Base-by-base conservation (phyloP, 352 stramenopile genomes). In the Elongisporangium anandrum region DNA sequence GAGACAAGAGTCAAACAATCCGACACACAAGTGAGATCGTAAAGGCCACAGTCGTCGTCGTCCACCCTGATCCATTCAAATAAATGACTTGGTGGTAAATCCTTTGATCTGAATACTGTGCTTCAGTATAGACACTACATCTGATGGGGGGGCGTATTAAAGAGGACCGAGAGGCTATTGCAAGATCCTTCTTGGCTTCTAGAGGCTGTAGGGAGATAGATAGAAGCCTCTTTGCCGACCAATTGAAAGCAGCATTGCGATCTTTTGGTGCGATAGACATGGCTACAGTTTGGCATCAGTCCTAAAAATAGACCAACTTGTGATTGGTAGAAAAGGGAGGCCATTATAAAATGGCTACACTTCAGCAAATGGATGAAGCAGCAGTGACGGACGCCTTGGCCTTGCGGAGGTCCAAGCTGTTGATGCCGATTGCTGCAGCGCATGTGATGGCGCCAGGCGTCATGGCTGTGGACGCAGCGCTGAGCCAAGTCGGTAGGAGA, bases 401-500 rank as follows among this genome's bases (percentile, higher is more conserved):
- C 20, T 8, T 24, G 20, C n/a, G 22, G 15, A 64, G 51, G 23
- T 23, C 26, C 2, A 52, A 39, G 6, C 39, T 50, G 17, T 38
- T 67, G 45, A 57, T 72, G 13, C 67, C 72, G 41, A 69, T 77
- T 41, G 39, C 78, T 4, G 67, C 64, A 6, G 47, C 54, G 3
- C 58, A 73, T 50, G 56, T 62, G 22, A 51, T 58, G 2, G 51
- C 64, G 13, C 20, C 52, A 1, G 72, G 72, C 2, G 52, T 53
- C 21, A 62, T 81, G 10, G 65, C 60, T 3, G 51, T 79, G 0
- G 56, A 70, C 24, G 63, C 60, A 48, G 69, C 78, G 38, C 59
- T 67, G 6, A 69, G 53, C 56, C 72, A 58, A 53, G 52, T 81
- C 54, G 72, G 72, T 81, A 50, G 52, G 72, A 50, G 7, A 4